A percentile compares a stretch with the other conserved stretches of the same genome.
These are phyloP conservation scores for Acanthamoeba lenticulata DNA, from an alignment of 208 protist genomes.

Conservation along the genomic window DNA sequence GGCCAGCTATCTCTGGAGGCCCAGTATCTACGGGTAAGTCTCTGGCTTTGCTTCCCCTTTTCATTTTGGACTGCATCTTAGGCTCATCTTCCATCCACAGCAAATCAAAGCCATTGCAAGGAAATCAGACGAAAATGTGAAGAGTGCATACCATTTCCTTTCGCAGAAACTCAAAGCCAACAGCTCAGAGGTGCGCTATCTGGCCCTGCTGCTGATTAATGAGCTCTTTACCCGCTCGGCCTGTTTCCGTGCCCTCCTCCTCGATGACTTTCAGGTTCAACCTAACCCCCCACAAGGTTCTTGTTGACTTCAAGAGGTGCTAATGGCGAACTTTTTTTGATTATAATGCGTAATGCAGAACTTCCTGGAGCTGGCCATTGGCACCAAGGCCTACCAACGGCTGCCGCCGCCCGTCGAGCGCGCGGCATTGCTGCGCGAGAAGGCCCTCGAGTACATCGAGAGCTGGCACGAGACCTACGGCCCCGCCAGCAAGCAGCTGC, in stretches of 20 bases:
- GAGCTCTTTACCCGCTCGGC: constrained; percentile 7
- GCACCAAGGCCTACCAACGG: neutral
- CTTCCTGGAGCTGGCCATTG: neutral
- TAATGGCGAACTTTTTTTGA: too few species aligned
- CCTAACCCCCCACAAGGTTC: neutral
- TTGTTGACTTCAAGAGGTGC: too few species aligned
- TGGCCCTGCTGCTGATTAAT: constrained; percentile 8
- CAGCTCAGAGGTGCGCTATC: neutral
- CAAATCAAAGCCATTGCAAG: constrained; percentile 27
- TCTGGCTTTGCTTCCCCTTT: too few species aligned
- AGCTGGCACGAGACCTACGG: constrained; percentile 1
- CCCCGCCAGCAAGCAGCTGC: neutral
- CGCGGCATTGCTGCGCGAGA: neutral
- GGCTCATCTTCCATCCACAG: too few species aligned
- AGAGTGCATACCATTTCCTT: neutral
- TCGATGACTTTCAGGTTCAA: neutral
- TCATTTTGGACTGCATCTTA: neutral
- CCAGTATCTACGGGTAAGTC: neutral
- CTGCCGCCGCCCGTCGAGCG: constrained; percentile 16
- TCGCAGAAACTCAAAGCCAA: neutral
- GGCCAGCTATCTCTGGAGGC: neutral
- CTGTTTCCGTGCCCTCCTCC: constrained; percentile 2
- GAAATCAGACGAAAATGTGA: constrained; percentile 26
- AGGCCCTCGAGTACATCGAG: constrained; percentile 27
- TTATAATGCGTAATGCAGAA: too few species aligned